These are phyloP conservation scores for Calonectria pauciramosa DNA, from an alignment of 2,329 filamentous ascomycete genomes.

Conservation along the genomic window DNA sequence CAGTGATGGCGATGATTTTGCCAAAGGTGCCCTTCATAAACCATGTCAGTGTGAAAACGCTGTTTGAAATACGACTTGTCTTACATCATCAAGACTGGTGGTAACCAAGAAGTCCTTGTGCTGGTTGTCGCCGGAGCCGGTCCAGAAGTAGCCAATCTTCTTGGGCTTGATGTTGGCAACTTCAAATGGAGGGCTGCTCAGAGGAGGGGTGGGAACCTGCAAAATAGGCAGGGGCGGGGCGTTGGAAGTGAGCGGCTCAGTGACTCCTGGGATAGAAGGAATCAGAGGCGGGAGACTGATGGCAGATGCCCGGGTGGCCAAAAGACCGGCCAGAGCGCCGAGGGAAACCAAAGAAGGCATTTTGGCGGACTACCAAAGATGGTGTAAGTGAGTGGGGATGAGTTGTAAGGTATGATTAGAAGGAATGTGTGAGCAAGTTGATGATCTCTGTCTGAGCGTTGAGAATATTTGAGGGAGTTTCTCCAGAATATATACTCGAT, in stretches of 20 bases:
- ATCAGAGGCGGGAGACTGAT: slow-evolving; percentile 68
- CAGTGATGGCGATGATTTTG: slow-evolving; percentile 69
- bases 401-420: neutral
- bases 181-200: slow-evolving; percentile 66
- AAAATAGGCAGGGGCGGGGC: slow-evolving; percentile 70
- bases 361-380: neutral
- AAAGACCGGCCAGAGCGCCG: slow-evolving; percentile 32
- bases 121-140: slow-evolving; percentile 70
- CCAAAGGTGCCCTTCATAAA: slow-evolving; percentile 67
- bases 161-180: slow-evolving; percentile 71
- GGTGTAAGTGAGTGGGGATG: neutral
- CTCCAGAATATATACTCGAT: slow-evolving; percentile 31
- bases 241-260: slow-evolving; percentile 65
- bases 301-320: slow-evolving; percentile 34
- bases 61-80: neutral
- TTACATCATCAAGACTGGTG: slow-evolving; percentile 69
- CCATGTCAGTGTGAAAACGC: slow-evolving; percentile 3
- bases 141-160: slow-evolving; percentile 77
- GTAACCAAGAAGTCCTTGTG: slow-evolving; percentile 73
- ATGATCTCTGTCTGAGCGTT: slow-evolving; percentile 28
- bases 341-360: slow-evolving; percentile 39
- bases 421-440: slow-evolving; percentile 35
- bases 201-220: slow-evolving; percentile 70
- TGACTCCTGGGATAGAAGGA: slow-evolving; percentile 71
- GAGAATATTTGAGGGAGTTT: slow-evolving; percentile 43